Conservation (phyloP, 2,329 filamentous ascomycete genomes). For the Ophiostoma sp. region DNA sequence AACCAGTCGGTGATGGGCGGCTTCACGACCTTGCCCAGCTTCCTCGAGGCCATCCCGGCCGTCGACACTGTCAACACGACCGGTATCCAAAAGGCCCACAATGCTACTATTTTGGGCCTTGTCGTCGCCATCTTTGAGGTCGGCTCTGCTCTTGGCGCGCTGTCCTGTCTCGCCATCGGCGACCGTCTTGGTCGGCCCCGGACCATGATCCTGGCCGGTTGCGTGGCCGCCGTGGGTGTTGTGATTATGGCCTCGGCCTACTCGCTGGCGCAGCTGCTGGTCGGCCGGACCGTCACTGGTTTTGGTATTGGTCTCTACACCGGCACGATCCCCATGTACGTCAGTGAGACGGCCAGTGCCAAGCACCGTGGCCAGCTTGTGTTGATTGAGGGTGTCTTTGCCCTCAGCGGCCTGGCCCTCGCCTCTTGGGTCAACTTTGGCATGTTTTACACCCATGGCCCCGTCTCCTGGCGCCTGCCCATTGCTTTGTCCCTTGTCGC, state of each 20-base stretch:
- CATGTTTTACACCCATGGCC: conserved; percentile 52
- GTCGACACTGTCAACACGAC: conserved; percentile 48
- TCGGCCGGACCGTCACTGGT: conserved; percentile 48
- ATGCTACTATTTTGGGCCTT: conserved; percentile 52
- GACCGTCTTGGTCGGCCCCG: conserved; percentile 45
- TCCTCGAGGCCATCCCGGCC: conserved; percentile 55
- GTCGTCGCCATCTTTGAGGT: conserved; percentile 39
- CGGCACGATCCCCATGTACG: conserved; percentile 58
- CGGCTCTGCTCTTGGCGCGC: conserved; percentile 37
- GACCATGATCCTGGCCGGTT: conserved; percentile 43
- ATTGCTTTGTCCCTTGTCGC: conserved; percentile 61
- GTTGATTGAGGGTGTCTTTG: conserved; percentile 60
- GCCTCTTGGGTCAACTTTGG: conserved; percentile 63
- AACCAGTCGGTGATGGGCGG: conserved; percentile 74
- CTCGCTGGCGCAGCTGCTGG: conserved; percentile 45
- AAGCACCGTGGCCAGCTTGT: conserved; percentile 60
- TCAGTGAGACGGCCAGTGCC: conserved; percentile 59
- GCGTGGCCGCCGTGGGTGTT: conserved; percentile 47
- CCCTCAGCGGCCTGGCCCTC: conserved; percentile 57
- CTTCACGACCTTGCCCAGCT: conserved; percentile 67
- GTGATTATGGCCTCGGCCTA: conserved; percentile 43
- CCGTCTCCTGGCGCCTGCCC: conserved; percentile 61
- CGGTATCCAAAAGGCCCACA: conserved; percentile 40
- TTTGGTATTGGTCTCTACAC: conserved; percentile 46
- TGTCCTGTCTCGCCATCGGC: conserved; percentile 39